Percentiles rank a stretch among this genome's conserved stretches.
phyloP scores from a whole-genome alignment of 208 protist species.

The Leishmania braziliensis region DNA sequence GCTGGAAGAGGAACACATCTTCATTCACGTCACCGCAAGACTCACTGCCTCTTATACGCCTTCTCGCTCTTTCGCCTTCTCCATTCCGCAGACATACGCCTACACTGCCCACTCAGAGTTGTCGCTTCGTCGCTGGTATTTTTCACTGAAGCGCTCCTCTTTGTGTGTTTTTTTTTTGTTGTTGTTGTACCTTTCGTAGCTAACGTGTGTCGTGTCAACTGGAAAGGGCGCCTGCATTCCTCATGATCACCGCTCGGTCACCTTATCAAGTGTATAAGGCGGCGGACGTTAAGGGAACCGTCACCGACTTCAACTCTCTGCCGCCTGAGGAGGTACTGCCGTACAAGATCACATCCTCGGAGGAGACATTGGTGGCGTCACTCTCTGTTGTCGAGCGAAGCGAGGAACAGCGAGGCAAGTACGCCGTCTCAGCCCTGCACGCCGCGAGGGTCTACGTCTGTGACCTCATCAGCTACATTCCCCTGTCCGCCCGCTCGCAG shows the following conservation, averaged over 20 bases:
- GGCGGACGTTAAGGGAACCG: constrained; percentile 30
- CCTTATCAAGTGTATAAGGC: constrained; percentile 80
- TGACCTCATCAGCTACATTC: constrained; percentile 58
- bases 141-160: not conserved
- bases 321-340: constrained; percentile 57
- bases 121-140: not conserved
- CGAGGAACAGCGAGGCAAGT: constrained; percentile 35
- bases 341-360: constrained; percentile 70
- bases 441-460: constrained; percentile 57
- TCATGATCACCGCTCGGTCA: constrained; percentile 70
- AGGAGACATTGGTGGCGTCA: constrained; percentile 63
- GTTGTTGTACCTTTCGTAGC: not conserved
- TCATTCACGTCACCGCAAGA: no score
- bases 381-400: constrained; percentile 53
- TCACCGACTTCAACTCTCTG: constrained; percentile 64
- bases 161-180: no score
- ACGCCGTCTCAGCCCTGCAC: constrained; percentile 62
- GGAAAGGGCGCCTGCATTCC: not conserved
- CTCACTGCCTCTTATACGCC: not conserved
- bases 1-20: not conserved
- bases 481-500: constrained; percentile 50
- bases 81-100: not conserved
- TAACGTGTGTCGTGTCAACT: not conserved
- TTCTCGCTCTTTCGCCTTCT: not conserved
- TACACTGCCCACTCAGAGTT: not conserved